Base-by-base conservation (phyloP, 1,139 yeast species). In the Sugiyamaella japonica region DNA sequence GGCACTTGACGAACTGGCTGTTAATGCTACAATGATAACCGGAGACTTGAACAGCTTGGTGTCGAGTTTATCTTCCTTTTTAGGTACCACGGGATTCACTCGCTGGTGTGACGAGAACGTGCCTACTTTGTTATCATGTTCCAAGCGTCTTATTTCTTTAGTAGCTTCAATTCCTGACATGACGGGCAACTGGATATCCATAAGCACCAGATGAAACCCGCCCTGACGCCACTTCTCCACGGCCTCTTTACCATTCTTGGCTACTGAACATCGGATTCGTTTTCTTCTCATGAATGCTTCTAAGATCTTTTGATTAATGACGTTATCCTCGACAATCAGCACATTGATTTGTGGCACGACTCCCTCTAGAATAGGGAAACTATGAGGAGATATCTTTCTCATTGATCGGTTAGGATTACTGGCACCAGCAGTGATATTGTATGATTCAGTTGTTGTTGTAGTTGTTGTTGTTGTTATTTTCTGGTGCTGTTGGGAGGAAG, bases 111-210 rank as follows among this genome's bases (percentile, higher is more conserved):
- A 52, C 13, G 86, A 83, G 70, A 85, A 86, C 16, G 86, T 90
- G 9, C 97, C 97, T 61, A 91, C 89, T 32, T 85, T 79, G 65
- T 90, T 90, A 36, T 85, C 73, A 63, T 84, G 82, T 66, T 93
- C 99, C 53, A 90, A 74, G 48, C 91, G 78, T 53, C 99, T 76
- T 42, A 91, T 91, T 64, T 89, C 95, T 66, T 86, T 86, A 2
- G 97, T 87, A 6, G 96, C 97, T 59, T 90, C 96, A 38, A 91
- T 81, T 34, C 98, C 98, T 1, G 96, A 86, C 78, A 90, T 83
- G 2, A 89, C 95, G 0, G 98, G 98, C 56, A 91, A 76, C 70
- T 91, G 97, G 64, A 91, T 86, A 75, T 91, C 98, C 97, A 91
- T 91, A 48, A 91, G 78, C 42, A 93, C 95, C 57, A 91, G 76